These are phyloP conservation scores for Berberis vulgaris DNA, from an alignment of 164 flowering plant species.

Conservation along the genomic window DNA sequence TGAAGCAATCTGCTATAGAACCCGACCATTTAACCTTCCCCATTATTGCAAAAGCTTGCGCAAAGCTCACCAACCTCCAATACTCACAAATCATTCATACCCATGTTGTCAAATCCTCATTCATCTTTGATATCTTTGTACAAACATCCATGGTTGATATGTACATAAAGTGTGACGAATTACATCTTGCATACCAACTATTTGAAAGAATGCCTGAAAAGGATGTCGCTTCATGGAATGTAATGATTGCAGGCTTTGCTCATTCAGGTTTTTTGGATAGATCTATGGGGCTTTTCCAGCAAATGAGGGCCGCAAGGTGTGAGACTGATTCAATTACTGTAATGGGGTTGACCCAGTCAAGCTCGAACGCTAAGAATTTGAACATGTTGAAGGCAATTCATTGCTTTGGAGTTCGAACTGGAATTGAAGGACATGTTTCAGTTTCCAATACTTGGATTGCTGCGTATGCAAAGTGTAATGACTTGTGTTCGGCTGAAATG, in stretches of 20 bases:
- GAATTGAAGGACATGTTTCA: neutral
- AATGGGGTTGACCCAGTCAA: too few relatives aligned
- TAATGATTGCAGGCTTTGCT: too few relatives aligned
- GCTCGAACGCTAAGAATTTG: too few relatives aligned
- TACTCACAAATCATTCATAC: slow-evolving; percentile 36
- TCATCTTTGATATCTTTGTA: slow-evolving; percentile 31
- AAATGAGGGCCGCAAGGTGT: too few relatives aligned
- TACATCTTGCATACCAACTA: too few relatives aligned
- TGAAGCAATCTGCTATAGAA: slow-evolving; percentile 30
- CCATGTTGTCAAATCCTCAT: slow-evolving; percentile 45
- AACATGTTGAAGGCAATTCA: neutral
- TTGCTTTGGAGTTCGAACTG: neutral
- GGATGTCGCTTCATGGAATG: too few relatives aligned
- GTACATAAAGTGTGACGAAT: slow-evolving; percentile 13
- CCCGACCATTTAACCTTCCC: slow-evolving; percentile 60
- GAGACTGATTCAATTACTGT: too few relatives aligned
- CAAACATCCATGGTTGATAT: slow-evolving; percentile 41
- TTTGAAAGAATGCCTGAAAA: too few relatives aligned
- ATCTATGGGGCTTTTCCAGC: too few relatives aligned
- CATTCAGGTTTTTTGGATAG: too few relatives aligned
- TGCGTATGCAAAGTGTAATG: too few relatives aligned
- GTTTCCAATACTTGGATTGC: too few relatives aligned
- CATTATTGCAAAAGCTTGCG: slow-evolving; percentile 53
- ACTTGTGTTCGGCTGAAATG: neutral
- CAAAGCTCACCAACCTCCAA: slow-evolving; percentile 24